Evolutionary conservation across 805 yeast species (phyloP).

Genomic region (Yarrowia alimentaria): DNA sequence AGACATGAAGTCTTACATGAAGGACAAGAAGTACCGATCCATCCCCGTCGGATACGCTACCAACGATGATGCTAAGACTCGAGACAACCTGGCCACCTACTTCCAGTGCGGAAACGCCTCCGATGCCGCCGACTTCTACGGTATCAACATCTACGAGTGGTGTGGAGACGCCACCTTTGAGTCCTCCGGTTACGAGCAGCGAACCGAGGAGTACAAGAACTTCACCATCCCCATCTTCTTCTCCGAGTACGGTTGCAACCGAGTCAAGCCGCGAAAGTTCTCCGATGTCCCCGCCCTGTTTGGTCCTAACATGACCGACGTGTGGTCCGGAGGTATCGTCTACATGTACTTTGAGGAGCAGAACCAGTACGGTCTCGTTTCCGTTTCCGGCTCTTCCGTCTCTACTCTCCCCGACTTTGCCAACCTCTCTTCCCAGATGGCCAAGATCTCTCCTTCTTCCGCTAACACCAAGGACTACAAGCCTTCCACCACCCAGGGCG

Average conservation of each 20-base stretch:
- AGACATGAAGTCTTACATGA: conserved; percentile 77
- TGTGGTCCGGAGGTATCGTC: conserved; percentile 93
- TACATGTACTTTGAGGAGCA: conserved; percentile 88
- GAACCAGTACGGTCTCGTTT: conserved; percentile 77
- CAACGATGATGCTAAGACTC: conserved; percentile 79
- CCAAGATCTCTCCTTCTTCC: conserved; percentile 51
- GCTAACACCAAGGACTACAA: conserved; percentile 43
- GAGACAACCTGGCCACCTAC: conserved; percentile 76
- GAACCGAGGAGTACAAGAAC: conserved; percentile 71
- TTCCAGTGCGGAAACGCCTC: conserved; percentile 74
- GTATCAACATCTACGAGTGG: conserved; percentile 88
- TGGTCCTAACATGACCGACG: conserved; percentile 72
- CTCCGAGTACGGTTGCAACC: conserved; percentile 87
- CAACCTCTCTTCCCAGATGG: conserved; percentile 55
- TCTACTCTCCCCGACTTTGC: conserved; percentile 61
- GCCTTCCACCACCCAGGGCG: conserved; percentile 42
- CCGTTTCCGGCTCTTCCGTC: conserved; percentile 51
- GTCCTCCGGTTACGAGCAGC: conserved; percentile 63
- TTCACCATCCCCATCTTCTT: conserved; percentile 78
- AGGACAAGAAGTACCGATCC: conserved; percentile 59
- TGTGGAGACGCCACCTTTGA: conserved; percentile 60
- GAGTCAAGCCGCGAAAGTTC: conserved; percentile 68
- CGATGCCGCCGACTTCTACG: conserved; percentile 69
- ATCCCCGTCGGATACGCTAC: conserved; percentile 96
- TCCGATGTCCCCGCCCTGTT: conserved; percentile 70